Conservation (phyloP, 2,329 filamentous ascomycete genomes). For the Dothistroma septosporum region DNA sequence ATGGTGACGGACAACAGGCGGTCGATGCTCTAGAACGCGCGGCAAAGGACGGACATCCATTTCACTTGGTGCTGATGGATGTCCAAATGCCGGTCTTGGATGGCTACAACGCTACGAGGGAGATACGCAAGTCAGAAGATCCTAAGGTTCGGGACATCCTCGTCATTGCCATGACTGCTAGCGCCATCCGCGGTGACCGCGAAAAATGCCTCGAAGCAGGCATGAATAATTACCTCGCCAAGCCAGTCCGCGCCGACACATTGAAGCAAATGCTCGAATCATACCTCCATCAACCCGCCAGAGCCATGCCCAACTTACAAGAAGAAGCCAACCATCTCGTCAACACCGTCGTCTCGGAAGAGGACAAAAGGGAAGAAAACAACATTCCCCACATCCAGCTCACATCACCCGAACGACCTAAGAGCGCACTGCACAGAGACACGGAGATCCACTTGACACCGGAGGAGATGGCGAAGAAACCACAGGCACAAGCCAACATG, state of each 20-base stretch:
- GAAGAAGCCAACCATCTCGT: constrained; percentile 45
- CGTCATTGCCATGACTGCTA: constrained; percentile 97
- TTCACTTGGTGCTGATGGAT: constrained; percentile 91
- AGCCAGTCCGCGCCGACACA: constrained; percentile 85
- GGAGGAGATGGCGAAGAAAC: constrained; percentile 28
- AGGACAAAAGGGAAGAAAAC: constrained; percentile 13
- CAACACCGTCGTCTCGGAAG: constrained; percentile 29
- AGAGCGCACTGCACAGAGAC: constrained; percentile 13
- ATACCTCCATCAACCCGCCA: constrained; percentile 53
- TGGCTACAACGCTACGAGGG: constrained; percentile 83
- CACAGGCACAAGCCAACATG: constrained; percentile 17
- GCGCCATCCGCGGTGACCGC: constrained; percentile 86
- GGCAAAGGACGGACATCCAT: constrained; percentile 67
- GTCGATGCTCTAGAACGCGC: constrained; percentile 77
- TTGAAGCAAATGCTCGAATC: constrained; percentile 76
- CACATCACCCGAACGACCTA: constrained; percentile 15
- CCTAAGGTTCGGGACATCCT: constrained; percentile 74
- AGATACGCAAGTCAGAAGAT: constrained; percentile 71
- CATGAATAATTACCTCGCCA: constrained; percentile 97
- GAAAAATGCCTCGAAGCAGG: constrained; percentile 94
- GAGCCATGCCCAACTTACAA: constrained; percentile 44
- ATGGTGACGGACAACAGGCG: constrained; percentile 82
- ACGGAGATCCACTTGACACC: constrained; percentile 30
- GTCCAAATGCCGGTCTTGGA: constrained; percentile 94
- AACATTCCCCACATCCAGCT: not conserved